phyloP scores from a whole-genome alignment of 2,329 filamentous ascomycete genomes.

The Venturia effusa region DNA sequence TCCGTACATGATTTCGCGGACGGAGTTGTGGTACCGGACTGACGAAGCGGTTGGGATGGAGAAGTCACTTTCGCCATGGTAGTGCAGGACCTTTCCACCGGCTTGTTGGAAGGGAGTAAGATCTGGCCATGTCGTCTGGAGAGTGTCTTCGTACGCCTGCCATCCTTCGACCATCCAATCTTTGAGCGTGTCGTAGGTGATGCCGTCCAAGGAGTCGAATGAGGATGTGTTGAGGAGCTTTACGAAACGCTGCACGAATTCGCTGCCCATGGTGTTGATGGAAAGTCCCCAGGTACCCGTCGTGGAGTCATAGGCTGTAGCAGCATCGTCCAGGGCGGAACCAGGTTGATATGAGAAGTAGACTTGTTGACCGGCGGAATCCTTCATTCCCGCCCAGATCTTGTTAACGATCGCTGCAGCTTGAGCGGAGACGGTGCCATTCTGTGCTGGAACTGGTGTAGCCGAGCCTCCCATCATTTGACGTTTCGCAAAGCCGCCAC shows the following conservation, averaged over 20 bases:
- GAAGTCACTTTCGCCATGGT: constrained; percentile 36
- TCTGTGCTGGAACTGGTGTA: too few relatives aligned
- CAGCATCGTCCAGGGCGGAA: too few relatives aligned
- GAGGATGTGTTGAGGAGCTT: constrained; percentile 30
- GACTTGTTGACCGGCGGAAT: too few relatives aligned
- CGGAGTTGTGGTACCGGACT: constrained; percentile 45
- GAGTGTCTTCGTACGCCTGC: constrained; percentile 37
- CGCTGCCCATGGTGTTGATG: constrained; percentile 21
- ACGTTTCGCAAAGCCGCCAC: too few relatives aligned
- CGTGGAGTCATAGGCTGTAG: too few relatives aligned
- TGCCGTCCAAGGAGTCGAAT: constrained; percentile 31
- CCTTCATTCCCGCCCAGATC: too few relatives aligned
- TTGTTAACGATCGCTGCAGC: too few relatives aligned
- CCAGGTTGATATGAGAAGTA: too few relatives aligned
- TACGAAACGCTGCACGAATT: too few relatives aligned
- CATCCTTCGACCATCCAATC: constrained; percentile 42
- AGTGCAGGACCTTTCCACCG: constrained; percentile 12
- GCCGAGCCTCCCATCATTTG: too few relatives aligned
- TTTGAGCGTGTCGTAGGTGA: constrained; percentile 47
- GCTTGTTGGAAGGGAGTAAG: constrained; percentile 12
- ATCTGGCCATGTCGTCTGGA: constrained; percentile 7
- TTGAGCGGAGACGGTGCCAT: too few relatives aligned
- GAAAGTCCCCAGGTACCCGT: too few relatives aligned
- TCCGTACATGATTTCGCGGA: constrained; percentile 40
- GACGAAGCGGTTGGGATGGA: constrained; percentile 43